Evolutionary conservation across 148 eudicot species (phyloP), one percentile per base, ranked within the genome.

Genomic region (Cornus suecica): DNA sequence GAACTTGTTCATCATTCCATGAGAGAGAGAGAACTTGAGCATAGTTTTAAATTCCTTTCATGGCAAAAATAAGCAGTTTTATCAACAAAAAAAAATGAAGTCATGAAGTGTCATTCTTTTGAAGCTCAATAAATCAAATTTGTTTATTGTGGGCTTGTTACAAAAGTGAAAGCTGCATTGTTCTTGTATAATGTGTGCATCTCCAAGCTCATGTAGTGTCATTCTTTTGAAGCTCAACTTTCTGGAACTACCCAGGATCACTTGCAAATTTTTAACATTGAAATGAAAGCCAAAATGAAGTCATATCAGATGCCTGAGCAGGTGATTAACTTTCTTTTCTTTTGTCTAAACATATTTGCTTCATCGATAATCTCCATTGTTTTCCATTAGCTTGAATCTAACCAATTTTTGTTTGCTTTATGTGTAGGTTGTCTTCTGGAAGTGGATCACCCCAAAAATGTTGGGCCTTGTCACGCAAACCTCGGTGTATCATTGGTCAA

Each of bases 251-350:
- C 96, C 73, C 98, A 91, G 80, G 98, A 93, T 81, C 94, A 90
- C 85, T 80, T 93, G 65, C 98, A 93, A 80, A 90, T 91, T 74
- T 93, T 93, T 78, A 93, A 91, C 80, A 93, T 93, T 78, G 94
- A 93, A 80, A 79, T 88, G 64, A 93, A 93, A 81, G 91, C 92
- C 16, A 93, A 93, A 75, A 81, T 93, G 79, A 93, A 93, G 82
- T 91, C 97, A 22, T 86, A 93, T 80, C 98, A 93, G 80, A 93
- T 93, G 98, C 94, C 94, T 70, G 98, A 91, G 84, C 97, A 93
- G 97, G 98, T 88, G 71, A 66, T 13, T 42, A 5, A 37, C 28
- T 63, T 34, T 32, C 10, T 37, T 37, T 37, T 63, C 13, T 13
- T 15, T 62, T 18, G n/a, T n/a, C n/a, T n/a, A n/a, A 42, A 14